Conservation (phyloP, 352 stramenopile genomes). For the Phytophthora nicotianae region DNA sequence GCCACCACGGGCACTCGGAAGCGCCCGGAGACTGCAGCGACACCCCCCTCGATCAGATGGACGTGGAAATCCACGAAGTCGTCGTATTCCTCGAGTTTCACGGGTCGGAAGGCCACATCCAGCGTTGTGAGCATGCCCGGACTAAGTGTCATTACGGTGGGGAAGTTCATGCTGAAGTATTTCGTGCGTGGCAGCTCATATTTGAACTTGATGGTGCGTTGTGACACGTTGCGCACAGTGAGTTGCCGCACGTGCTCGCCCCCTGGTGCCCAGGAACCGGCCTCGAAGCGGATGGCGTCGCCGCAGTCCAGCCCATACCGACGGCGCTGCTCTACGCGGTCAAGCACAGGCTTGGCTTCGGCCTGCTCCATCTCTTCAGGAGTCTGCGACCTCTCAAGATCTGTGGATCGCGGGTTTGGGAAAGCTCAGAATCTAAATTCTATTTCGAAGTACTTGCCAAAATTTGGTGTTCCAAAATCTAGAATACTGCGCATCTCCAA, state of each 20-base stretch:
- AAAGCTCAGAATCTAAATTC: background rate
- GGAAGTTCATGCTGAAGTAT: slow-evolving; percentile 95
- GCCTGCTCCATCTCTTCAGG: slow-evolving; percentile 6
- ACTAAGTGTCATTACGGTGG: slow-evolving; percentile 86
- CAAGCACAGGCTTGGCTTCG: slow-evolving; percentile 54
- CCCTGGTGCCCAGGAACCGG: slow-evolving; percentile 89
- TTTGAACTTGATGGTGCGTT: slow-evolving; percentile 91
- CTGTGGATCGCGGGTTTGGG: background rate
- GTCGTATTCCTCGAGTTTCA: slow-evolving; percentile 91
- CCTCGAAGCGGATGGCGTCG: slow-evolving; percentile 88
- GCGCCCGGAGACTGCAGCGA: slow-evolving; percentile 61
- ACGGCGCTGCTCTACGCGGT: slow-evolving; percentile 72
- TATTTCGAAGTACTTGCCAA: background rate
- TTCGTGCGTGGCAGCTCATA: slow-evolving; percentile 92
- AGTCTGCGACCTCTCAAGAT: slow-evolving; percentile 30
- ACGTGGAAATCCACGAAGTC: slow-evolving; percentile 92
- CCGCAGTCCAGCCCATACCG: slow-evolving; percentile 83
- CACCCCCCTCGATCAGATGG: slow-evolving; percentile 80
- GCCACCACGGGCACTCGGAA: slow-evolving; percentile 91
- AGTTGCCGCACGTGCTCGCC: slow-evolving; percentile 93
- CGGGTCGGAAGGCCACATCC: slow-evolving; percentile 90
- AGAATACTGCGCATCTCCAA: too few species aligned
- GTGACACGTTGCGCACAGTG: slow-evolving; percentile 91
- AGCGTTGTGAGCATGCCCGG: slow-evolving; percentile 87
- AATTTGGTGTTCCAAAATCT: background rate